Base-by-base conservation (phyloP, 495 filamentous ascomycete species). In the Acidiella bohemica region DNA sequence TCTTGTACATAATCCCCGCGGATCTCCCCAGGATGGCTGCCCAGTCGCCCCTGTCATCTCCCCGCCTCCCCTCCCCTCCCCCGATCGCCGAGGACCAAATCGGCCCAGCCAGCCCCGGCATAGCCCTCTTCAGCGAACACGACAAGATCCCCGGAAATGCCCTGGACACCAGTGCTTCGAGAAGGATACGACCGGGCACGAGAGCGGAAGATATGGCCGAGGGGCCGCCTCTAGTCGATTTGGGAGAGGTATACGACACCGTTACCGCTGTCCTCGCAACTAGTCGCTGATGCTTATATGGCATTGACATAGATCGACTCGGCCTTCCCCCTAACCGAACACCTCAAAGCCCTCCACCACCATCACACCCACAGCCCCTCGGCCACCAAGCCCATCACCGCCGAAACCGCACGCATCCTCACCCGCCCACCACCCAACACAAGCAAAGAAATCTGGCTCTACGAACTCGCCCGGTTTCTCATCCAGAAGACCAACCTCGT, bases 261-360 rank as follows among this genome's bases (percentile, higher is more conserved):
- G 25, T 4, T 40, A 23, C 30, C 54, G 12, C 17, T 22, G n/a
- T 87, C 75, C 79, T 18, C 7, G 4, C 8, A 30, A 11, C 35
- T 28, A 30, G 18, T 22, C 19, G 18, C 41, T 39, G 13, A 32
- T 34, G 14, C 1, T 12, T 14, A 35, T 20, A 19, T 7, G n/a
- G n/a, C n/a, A n/a, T n/a, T n/a, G n/a, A n/a, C n/a, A 13, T 32
- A 62, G 57, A 61, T 97, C 55, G 86, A 96, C 56, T 93, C 86
- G 8, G 80, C 90, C 39, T 97, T 97, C 56, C 90, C 93, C 59
- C 77, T 95, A n/a, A 90, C 94, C 59, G 90, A 97, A 65, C 92
- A 97, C 56, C 75, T 97, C 33, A 86, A 88, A 61, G 81, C 92
- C 11, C 75, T 96, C 9, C 81, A 94, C 62, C 72, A 82, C 58